phyloP scores from a whole-genome alignment of 495 filamentous ascomycete species.

The Lepraria neglecta region DNA sequence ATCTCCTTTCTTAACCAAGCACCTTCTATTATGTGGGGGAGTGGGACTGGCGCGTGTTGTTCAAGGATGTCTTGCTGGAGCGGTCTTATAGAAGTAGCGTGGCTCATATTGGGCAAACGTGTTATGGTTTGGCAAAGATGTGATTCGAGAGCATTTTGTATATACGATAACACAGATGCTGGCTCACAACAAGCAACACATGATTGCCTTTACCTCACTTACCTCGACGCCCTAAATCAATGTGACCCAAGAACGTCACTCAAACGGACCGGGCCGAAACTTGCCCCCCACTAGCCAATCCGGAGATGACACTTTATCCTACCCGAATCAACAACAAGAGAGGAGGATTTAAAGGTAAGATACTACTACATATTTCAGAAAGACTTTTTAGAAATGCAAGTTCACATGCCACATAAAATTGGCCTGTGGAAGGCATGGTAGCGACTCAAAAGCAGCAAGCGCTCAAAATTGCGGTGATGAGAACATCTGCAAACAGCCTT shows the following conservation, averaged over 20 bases:
- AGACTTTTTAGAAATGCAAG: too few species aligned
- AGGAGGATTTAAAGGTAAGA: too few species aligned
- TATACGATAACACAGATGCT: background rate
- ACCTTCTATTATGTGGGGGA: background rate
- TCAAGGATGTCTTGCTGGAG: background rate
- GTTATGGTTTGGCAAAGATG: background rate
- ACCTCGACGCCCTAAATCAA: background rate
- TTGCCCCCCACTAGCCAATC: too few species aligned
- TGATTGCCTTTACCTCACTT: background rate
- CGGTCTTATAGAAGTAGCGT: background rate
- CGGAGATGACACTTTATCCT: too few species aligned
- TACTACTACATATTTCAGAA: too few species aligned
- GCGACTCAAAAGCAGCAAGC: too few species aligned
- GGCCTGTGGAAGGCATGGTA: too few species aligned
- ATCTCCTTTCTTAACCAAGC: background rate
- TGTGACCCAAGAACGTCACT: background rate
- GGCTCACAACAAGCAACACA: background rate
- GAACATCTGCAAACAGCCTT: too few species aligned
- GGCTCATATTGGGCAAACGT: constrained; percentile 5
- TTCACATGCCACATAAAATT: too few species aligned
- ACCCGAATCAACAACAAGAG: too few species aligned
- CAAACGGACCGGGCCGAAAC: background rate
- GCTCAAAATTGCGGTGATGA: too few species aligned
- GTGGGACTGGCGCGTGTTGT: background rate
- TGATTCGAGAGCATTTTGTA: background rate